Evolutionary conservation across 176 grass and related monocot species (phyloP), one percentile per base, ranked within the genome.

Genomic region (Raddia distichophylla): DNA sequence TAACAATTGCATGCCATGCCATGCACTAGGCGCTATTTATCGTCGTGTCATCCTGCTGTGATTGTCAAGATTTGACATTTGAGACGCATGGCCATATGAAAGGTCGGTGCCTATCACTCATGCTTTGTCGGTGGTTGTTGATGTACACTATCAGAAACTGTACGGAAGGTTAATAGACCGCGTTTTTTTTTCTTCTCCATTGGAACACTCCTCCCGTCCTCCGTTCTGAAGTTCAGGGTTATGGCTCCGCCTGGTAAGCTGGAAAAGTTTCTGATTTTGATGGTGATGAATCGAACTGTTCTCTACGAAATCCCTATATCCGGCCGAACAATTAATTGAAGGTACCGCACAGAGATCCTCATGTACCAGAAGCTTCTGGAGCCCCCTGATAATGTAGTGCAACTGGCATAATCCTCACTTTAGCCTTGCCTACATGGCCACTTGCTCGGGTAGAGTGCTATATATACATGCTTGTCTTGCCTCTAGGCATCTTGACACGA

Each of bases 161-260:
- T 86, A 82, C 88, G 86, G 60, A 90, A 44, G 53, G 73, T 67
- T 67, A 73, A 77, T 82, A 77, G 59, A 86, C 20, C n/a, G 15
- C 16, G 45, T 73, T 40, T 73, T 90, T 82, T 74, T 40, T 73
- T 90, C 77, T 74, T 80, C 56, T 85, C 76, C 42, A 60, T 42
- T 44, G 1, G 66, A 37, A 48, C 44, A 14, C 52, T 6, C 5
- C 52, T 6, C 5, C 27, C 27, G 27, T 40, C 1, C 16, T 4
- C 46, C 18, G 18, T 5, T 64, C 13, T 18, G 13, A 17, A 77
- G 55, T 75, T 18, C 20, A 63, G 11, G 22, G 27, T n/a, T 61
- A 37, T 10, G 45, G 69, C 69, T 3, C 4, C 17, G 18, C 7
- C 2, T 51, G 51, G 20, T 42, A 16, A 3, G 4, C 12, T 2